These are phyloP conservation scores for Hygrophila difformis DNA, from an alignment of 257 asterid species.

Conservation along the genomic window DNA sequence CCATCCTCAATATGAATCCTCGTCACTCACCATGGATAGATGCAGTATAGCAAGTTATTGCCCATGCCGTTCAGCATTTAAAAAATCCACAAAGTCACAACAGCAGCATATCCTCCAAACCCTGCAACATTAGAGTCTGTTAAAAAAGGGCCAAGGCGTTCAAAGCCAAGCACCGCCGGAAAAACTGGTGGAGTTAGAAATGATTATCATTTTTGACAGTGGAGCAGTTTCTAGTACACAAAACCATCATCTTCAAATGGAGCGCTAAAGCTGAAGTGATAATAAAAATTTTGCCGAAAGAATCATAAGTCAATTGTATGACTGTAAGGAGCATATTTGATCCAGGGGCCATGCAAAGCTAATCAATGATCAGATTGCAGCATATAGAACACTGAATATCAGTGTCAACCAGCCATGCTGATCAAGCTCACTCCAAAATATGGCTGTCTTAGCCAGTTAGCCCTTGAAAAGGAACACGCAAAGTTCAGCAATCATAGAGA, in stretches of 20 bases:
- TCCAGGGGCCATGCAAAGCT: background rate
- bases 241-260: background rate
- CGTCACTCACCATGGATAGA: constrained; percentile 22
- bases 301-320: constrained; percentile 1
- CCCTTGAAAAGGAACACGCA: background rate
- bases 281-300: background rate
- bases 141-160: too few species aligned
- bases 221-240: background rate
- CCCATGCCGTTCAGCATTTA: constrained; percentile 31
- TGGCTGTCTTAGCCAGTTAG: constrained; percentile 2
- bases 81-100: constrained; percentile 32
- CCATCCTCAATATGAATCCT: constrained; percentile 19
- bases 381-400: constrained; percentile 5
- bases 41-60: constrained; percentile 34
- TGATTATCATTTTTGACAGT: background rate
- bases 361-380: background rate
- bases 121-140: too few species aligned
- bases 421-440: constrained; percentile 6
- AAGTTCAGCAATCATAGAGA: constrained; percentile 3
- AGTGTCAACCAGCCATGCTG: background rate
- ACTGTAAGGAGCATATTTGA: constrained; percentile 6
- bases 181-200: too few species aligned
- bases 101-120: constrained; percentile 42
- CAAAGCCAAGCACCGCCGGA: too few species aligned
- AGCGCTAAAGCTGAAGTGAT: background rate